These are phyloP conservation scores for grape (Vitis vinifera) DNA, from an alignment of 164 flowering plant genomes.

Conservation along the genomic window DNA sequence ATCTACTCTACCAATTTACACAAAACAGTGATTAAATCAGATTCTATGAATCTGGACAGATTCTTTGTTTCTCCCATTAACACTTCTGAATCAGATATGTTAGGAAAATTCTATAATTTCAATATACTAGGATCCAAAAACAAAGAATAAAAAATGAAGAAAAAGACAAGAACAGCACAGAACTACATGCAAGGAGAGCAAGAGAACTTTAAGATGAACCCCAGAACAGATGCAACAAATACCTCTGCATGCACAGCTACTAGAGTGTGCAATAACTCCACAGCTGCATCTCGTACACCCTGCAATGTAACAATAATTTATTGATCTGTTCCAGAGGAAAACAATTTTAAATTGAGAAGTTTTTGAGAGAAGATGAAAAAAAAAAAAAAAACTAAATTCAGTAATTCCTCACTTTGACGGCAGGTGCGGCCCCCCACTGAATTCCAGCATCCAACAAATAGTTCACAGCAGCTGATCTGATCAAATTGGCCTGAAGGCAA, in stretches of 20 bases:
- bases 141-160: no score
- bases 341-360: neutral
- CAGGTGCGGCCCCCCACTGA: conserved; percentile 94
- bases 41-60: no score
- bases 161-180: no score
- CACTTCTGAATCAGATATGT: no score
- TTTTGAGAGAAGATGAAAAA: neutral
- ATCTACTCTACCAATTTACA: no score
- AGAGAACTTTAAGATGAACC: neutral
- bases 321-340: neutral
- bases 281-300: conserved; percentile 97
- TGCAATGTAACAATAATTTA: conserved; percentile 27
- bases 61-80: no score
- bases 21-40: no score
- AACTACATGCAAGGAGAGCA: neutral
- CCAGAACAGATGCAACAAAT: conserved; percentile 4
- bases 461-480: conserved; percentile 72
- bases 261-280: conserved; percentile 83
- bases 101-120: no score
- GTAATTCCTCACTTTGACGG: conserved; percentile 66
- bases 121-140: no score
- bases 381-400: neutral
- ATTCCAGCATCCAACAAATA: conserved; percentile 91
- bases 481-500: conserved; percentile 69
- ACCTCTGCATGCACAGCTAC: conserved; percentile 99